Percentiles rank a stretch among this genome's conserved stretches.
These are phyloP conservation scores for Phylloporus arenicola DNA, from an alignment of 768 basidiomycete species.

Conservation along the genomic window DNA sequence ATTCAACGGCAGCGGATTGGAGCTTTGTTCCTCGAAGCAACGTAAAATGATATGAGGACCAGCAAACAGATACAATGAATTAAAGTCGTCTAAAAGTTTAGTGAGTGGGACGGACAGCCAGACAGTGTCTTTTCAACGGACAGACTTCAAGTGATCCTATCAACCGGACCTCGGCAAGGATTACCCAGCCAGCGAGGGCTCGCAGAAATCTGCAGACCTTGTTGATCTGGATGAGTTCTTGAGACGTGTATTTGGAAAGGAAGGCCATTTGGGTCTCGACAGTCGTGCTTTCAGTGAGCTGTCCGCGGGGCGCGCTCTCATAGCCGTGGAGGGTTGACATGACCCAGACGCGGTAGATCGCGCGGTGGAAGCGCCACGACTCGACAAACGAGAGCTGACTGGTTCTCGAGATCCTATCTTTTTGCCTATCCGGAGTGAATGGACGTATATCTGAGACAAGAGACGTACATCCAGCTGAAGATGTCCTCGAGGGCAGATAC, in stretches of 20 bases:
- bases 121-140: conserved; percentile 1
- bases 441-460: too few species aligned
- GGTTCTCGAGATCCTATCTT: conserved; percentile 5
- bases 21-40: conserved; percentile 13
- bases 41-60: conserved; percentile 10
- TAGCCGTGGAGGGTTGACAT: conserved; percentile 6
- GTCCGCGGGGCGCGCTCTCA: background rate
- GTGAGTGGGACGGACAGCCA: background rate
- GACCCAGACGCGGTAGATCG: conserved; percentile 11
- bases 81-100: conserved; percentile 10
- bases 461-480: conserved; percentile 14
- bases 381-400: conserved; percentile 12
- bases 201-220: conserved; percentile 8
- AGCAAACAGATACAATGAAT: conserved; percentile 11
- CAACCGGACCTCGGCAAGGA: conserved; percentile 1
- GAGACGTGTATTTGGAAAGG: conserved; percentile 11
- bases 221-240: conserved; percentile 15
- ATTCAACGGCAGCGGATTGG: conserved; percentile 4
- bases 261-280: conserved; percentile 7
- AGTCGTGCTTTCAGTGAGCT: background rate
- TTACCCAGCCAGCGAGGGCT: conserved; percentile 1
- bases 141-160: conserved; percentile 10
- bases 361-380: conserved; percentile 11
- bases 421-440: conserved; percentile 7
- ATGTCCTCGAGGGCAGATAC: conserved; percentile 15